phyloP scores from a whole-genome alignment of 1,284 basidiomycete species.

The Grifola frondosa region DNA sequence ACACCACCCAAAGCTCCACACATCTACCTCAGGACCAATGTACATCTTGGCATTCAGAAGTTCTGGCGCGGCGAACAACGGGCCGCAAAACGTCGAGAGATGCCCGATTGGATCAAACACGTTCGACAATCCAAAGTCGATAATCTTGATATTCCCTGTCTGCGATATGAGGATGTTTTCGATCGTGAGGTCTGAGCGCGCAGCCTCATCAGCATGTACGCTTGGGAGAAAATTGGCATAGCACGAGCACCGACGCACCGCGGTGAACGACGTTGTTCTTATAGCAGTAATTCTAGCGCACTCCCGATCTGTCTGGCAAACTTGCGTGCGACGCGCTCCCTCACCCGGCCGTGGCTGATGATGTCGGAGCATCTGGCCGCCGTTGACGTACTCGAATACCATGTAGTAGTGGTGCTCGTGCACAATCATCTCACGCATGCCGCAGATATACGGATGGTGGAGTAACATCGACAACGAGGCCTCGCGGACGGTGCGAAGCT shows the following conservation, averaged over 20 bases:
- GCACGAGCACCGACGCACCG: no score
- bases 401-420: constrained; percentile 98
- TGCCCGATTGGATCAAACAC: constrained; percentile 85
- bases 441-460: constrained; percentile 97
- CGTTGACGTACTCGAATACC: constrained; percentile 97
- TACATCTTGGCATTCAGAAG: constrained; percentile 94
- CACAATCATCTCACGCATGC: constrained; percentile 96
- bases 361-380: constrained; percentile 99
- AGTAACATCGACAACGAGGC: constrained; percentile 90
- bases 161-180: constrained; percentile 99
- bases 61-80: constrained; percentile 95
- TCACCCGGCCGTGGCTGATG: constrained; percentile 91
- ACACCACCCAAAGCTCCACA: constrained; percentile 99
- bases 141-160: constrained; percentile 98
- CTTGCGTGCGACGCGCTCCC: constrained; percentile 92
- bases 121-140: constrained; percentile 97
- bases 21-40: constrained; percentile 95
- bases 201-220: constrained; percentile 9
- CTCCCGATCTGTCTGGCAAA: constrained; percentile 96
- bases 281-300: constrained; percentile 95
- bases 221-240: constrained; percentile 2
- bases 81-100: constrained; percentile 94
- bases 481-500: constrained; percentile 92
- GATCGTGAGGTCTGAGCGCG: constrained; percentile 93
- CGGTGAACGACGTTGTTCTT: constrained; percentile 96